Conservation (phyloP, 805 yeast species). For the Komagataella populi region DNA sequence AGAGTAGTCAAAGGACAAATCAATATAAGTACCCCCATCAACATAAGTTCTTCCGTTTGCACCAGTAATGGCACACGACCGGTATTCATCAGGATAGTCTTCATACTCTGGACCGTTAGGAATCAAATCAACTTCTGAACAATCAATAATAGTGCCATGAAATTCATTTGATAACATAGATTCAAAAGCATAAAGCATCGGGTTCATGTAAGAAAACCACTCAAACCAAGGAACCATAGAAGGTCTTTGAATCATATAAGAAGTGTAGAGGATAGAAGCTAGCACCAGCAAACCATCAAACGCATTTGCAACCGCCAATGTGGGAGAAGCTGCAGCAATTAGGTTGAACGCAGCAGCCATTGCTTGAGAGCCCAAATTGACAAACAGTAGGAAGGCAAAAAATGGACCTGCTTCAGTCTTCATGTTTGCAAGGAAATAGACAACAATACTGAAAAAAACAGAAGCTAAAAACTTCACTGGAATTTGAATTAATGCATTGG, state of each 20-base stretch:
- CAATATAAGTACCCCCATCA: constrained; percentile 45
- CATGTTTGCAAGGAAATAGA: constrained; percentile 45
- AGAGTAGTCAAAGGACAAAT: constrained; percentile 28
- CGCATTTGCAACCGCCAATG: constrained; percentile 44
- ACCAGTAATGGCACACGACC: constrained; percentile 48
- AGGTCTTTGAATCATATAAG: constrained; percentile 46
- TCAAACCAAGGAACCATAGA: constrained; percentile 62
- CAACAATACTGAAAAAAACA: constrained; percentile 29
- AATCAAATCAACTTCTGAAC: constrained; percentile 28
- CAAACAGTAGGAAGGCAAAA: constrained; percentile 34
- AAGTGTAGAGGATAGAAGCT: constrained; percentile 43
- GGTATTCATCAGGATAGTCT: constrained; percentile 19
- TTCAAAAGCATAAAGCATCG: constrained; percentile 47
- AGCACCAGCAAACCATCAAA: constrained; percentile 42
- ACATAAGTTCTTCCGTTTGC: constrained; percentile 37
- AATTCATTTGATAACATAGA: constrained; percentile 55
- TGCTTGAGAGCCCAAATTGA: constrained; percentile 27
- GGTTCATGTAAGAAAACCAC: constrained; percentile 49
- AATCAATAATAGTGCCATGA: constrained; percentile 37
- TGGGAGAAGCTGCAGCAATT: constrained; percentile 35
- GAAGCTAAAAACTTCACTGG: constrained; percentile 42
- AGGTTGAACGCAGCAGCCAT: constrained; percentile 40
- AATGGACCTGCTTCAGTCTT: constrained; percentile 36
- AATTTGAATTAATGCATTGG: constrained; percentile 43
- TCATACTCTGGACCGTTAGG: constrained; percentile 49